Conservation (phyloP, 768 basidiomycete genomes). For the Lanmaoa pseudosensibilis region DNA sequence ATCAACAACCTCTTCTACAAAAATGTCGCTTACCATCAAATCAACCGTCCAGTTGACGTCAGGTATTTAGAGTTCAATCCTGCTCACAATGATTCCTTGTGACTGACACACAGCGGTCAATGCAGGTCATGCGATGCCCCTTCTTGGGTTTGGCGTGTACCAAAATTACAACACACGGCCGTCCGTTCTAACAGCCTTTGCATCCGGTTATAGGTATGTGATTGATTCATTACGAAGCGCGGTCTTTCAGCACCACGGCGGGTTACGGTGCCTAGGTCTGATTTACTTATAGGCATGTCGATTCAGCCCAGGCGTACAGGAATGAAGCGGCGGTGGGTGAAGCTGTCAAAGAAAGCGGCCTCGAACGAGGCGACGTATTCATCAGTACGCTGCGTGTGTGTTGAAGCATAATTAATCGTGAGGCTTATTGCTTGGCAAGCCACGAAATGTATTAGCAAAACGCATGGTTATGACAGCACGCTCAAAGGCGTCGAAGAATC, state of each 20-base stretch:
- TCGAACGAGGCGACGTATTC: slow-evolving; percentile 62
- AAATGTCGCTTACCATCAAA: slow-evolving; percentile 32
- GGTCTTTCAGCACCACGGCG: not conserved
- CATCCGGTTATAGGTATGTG: slow-evolving; percentile 60
- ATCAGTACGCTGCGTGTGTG: slow-evolving; percentile 51
- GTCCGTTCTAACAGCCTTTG: slow-evolving; percentile 61
- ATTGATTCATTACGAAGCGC: not conserved
- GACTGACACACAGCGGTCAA: slow-evolving; percentile 2
- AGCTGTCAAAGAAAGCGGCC: slow-evolving; percentile 54
- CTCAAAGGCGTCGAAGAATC: slow-evolving; percentile 60
- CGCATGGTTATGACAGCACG: slow-evolving; percentile 64
- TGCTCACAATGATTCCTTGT: not conserved
- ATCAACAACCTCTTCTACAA: not conserved
- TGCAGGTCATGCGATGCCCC: slow-evolving; percentile 58
- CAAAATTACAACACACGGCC: slow-evolving; percentile 57
- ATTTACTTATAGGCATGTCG: slow-evolving; percentile 56
- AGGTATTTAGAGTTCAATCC: slow-evolving; percentile 29
- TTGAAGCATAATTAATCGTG: not conserved
- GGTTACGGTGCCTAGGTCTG: not conserved
- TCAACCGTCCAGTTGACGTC: slow-evolving; percentile 36
- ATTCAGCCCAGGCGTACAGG: slow-evolving; percentile 68
- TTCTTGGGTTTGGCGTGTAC: slow-evolving; percentile 71
- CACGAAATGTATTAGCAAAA: slow-evolving; percentile 58
- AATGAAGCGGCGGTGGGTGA: slow-evolving; percentile 65
- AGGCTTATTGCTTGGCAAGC: slow-evolving; percentile 41